phyloP scores from a whole-genome alignment of 1,139 yeast genomes.

The Hyphopichia wangnamkhiaoensis region DNA sequence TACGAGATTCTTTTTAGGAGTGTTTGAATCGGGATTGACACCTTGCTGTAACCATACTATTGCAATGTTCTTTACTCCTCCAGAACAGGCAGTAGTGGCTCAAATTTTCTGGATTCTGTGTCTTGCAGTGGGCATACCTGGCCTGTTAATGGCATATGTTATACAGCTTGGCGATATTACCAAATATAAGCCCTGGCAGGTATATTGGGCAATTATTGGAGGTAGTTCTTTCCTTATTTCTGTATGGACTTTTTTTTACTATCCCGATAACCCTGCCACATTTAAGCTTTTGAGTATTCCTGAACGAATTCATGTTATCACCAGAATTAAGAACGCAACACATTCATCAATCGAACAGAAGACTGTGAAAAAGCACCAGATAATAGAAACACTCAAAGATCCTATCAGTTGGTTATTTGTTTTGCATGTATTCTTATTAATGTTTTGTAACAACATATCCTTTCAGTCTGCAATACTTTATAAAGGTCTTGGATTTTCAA shows the following conservation, averaged over 20 bases:
- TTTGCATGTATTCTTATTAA: slow-evolving; percentile 30
- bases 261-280: slow-evolving; percentile 42
- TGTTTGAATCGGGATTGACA: slow-evolving; percentile 38
- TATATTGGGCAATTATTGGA: slow-evolving; percentile 40
- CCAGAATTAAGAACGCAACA: slow-evolving; percentile 33
- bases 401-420: slow-evolving; percentile 42
- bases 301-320: slow-evolving; percentile 41
- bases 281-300: slow-evolving; percentile 31
- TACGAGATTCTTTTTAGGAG: slow-evolving; percentile 43
- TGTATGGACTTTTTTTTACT: slow-evolving; percentile 24
- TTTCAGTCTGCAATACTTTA: slow-evolving; percentile 41
- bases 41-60: slow-evolving; percentile 35
- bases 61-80: slow-evolving; percentile 37
- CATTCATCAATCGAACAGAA: slow-evolving; percentile 42
- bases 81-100: slow-evolving; percentile 35
- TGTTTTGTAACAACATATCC: slow-evolving; percentile 39
- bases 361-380: slow-evolving; percentile 35
- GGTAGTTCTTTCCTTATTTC: slow-evolving; percentile 35
- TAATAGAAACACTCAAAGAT: slow-evolving; percentile 39
- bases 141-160: slow-evolving; percentile 21
- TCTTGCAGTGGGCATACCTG: slow-evolving; percentile 37
- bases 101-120: slow-evolving; percentile 44
- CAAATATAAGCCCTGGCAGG: slow-evolving; percentile 38
- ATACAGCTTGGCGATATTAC: too few species aligned
- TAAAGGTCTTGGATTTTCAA: slow-evolving; percentile 30